Evolutionary conservation across 371 early-diverging fungal genomes (phyloP).

Genomic region (Dinochytrium kinnereticum): DNA sequence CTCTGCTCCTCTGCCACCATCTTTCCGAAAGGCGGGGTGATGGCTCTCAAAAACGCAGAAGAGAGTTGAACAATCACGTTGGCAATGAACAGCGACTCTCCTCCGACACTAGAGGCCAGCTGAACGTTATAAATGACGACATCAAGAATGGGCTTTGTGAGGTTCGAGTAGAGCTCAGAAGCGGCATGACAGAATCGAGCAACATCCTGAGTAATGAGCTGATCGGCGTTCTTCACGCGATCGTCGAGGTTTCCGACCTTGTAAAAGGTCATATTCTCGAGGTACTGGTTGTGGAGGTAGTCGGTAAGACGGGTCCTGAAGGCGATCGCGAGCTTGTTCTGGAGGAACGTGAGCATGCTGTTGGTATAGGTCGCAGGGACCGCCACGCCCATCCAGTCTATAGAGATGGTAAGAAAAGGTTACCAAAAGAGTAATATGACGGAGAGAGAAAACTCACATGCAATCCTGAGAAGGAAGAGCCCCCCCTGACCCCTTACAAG

Average conservation of each 20-base stretch:
- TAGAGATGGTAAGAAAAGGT: conserved; percentile 64
- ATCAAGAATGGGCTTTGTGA: conserved; percentile 86
- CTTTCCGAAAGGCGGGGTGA: conserved; percentile 86
- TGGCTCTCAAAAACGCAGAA: conserved; percentile 70
- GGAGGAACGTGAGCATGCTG: conserved; percentile 84
- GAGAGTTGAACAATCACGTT: conserved; percentile 74
- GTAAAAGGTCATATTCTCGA: conserved; percentile 81
- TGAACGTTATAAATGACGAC: conserved; percentile 85
- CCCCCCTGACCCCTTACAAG: conserved; percentile 65
- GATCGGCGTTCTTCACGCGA: conserved; percentile 85
- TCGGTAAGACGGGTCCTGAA: conserved; percentile 84
- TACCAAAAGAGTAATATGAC: background rate
- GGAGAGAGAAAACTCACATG: conserved; percentile 26
- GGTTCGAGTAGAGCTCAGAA: conserved; percentile 73
- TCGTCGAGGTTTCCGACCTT: conserved; percentile 82
- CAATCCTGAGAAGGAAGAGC: conserved; percentile 53
- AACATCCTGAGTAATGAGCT: conserved; percentile 86
- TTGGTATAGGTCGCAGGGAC: conserved; percentile 97
- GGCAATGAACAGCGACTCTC: conserved; percentile 70
- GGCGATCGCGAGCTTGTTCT: conserved; percentile 89
- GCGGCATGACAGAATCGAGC: conserved; percentile 77
- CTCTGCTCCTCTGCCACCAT: conserved; percentile 82
- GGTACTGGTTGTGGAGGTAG: conserved; percentile 79
- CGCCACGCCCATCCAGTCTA: conserved; percentile 93
- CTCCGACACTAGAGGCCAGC: conserved; percentile 76